Conservation (phyloP, 192 early-diverging fungal species). For the Dispira parvispora region DNA sequence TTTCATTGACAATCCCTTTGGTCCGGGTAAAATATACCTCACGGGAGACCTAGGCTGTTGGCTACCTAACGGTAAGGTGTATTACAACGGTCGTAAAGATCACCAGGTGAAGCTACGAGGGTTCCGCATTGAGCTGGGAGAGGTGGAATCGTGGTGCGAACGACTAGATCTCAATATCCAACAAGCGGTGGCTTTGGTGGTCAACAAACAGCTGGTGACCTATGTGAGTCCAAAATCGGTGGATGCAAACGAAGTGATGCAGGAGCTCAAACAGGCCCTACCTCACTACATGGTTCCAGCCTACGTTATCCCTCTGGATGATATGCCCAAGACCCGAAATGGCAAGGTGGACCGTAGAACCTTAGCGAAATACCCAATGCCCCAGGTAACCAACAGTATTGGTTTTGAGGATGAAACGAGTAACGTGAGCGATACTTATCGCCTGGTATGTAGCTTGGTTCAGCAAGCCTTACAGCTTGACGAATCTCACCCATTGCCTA, state of each 20-base stretch:
- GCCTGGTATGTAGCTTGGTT: too few relatives aligned
- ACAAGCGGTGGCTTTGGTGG: constrained; percentile 13
- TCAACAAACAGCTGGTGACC: constrained; percentile 15
- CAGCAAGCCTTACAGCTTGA: too few relatives aligned
- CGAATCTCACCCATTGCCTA: too few relatives aligned
- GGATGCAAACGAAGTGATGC: background rate
- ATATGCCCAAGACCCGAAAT: background rate
- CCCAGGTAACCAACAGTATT: too few relatives aligned
- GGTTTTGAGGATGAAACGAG: too few relatives aligned
- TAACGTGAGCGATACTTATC: too few relatives aligned
- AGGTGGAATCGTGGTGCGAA: constrained; percentile 13
- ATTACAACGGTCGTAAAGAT: constrained; percentile 19
- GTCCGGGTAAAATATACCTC: constrained; percentile 16
- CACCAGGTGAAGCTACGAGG: constrained; percentile 24
- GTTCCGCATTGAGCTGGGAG: constrained; percentile 20
- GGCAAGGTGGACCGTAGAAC: background rate
- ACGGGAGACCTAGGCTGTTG: constrained; percentile 20
- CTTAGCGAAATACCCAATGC: background rate
- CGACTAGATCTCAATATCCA: constrained; percentile 1
- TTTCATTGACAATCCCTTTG: constrained; percentile 24
- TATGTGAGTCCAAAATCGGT: constrained; percentile 16
- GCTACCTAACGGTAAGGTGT: constrained; percentile 18
- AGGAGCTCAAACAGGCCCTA: background rate
- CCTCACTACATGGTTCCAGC: constrained; percentile 3
- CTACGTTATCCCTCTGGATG: background rate